Base-by-base conservation (phyloP, 2,329 filamentous ascomycete species). In the Catunica adiposa region DNA sequence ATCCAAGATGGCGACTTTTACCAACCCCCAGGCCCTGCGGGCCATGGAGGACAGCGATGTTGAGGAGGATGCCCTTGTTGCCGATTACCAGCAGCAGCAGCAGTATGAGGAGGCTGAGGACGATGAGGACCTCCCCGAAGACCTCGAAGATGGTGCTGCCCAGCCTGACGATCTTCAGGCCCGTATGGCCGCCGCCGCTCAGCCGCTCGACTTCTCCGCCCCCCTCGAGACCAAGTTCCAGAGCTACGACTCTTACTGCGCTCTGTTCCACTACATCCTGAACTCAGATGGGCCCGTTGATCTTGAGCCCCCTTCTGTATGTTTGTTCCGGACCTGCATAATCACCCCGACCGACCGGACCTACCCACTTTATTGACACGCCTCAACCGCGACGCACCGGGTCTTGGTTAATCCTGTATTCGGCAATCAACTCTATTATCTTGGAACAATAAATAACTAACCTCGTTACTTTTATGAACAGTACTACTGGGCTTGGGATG, bases 401-500 rank as follows among this genome's bases (percentile, higher is more conserved):
- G 29, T 34, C 29, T 34, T 34, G 5, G 29, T 5, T 34, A 11
- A 34, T 34, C 29, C 11, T 5, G 29, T 34, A 5, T 5, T 34
- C 29, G 11, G 5, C 29, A 34, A 5, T 34, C 5, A 34, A 5
- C 5, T 5, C 29, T 11, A 34, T 34, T 34, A 34, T 34, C 11
- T 34, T 34, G 5, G 11, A 34, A 34, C 29, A 34, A 5, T 5
- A 5, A 5, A 34, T 34, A 8, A 31, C 57, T 59, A 55, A 59
- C 51, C 17, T 26, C 25, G 44, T 22, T 47, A 52, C 42, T 55
- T 51, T 47, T 53, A 42, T 46, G 9, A 48, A 15, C 23, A 97
- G 88, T 94, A 95, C 74, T 96, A 90, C 76, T 98, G 92, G 92
- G 92, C 92, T 44, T 98, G 92, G 92, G 92, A 98, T 70, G 90